Percentiles rank a stretch among this genome's conserved stretches.
Conservation (phyloP, 208 protist genomes). For the Acanthamoeba sp. region DNA sequence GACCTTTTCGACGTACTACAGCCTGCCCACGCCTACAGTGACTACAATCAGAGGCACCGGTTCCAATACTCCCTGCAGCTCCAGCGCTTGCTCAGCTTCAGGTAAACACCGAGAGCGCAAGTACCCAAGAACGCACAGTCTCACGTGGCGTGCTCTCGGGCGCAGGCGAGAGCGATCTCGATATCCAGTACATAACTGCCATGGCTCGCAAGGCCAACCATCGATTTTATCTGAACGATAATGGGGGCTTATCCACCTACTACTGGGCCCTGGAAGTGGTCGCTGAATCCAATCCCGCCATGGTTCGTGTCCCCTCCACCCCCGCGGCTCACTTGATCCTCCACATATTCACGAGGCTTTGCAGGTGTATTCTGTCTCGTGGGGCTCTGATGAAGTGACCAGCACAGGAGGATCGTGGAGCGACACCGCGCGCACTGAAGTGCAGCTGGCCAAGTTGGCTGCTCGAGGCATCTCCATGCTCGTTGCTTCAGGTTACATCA, state of each 20-base stretch:
- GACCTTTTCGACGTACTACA: background rate
- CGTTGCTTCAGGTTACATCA: background rate
- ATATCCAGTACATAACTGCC: slow-evolving; percentile 39
- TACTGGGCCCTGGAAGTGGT: background rate
- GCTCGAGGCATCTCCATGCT: background rate
- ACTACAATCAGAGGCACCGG: background rate
- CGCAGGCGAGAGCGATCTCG: slow-evolving; percentile 9
- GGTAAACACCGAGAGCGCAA: no score
- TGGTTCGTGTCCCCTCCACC: background rate
- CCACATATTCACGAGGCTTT: background rate
- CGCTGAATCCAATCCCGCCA: background rate
- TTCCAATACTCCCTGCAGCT: background rate
- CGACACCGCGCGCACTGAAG: background rate
- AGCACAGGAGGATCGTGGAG: background rate
- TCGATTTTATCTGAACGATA: background rate
- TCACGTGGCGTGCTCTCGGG: background rate
- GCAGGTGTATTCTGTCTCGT: slow-evolving; percentile 20
- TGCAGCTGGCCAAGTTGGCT: slow-evolving; percentile 14
- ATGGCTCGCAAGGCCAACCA: background rate
- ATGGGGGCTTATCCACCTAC: background rate
- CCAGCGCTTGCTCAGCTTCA: background rate
- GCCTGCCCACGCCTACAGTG: background rate
- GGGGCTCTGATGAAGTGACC: background rate
- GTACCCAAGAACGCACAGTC: no score
- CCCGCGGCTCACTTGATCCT: no score